Evolutionary conservation across 257 asterid species (phyloP), one percentile per base, ranked within the genome.

Genomic region (Plectranthus barbatus): DNA sequence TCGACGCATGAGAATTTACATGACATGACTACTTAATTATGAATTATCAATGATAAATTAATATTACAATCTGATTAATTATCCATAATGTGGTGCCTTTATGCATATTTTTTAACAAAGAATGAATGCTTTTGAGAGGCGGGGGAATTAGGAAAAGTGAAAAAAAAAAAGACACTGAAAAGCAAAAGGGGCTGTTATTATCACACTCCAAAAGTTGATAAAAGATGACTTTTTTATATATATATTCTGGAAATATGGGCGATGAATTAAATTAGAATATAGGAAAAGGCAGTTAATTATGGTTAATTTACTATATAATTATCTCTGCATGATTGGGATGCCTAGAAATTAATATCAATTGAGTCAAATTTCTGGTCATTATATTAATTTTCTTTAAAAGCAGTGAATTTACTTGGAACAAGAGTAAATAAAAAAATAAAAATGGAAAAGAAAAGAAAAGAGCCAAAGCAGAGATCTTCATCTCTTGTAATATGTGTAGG

Each of bases 401-500:
- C 46, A 50, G 18, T 24, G 44, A 57, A 47, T 26, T 62, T 21
- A 41, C 6, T 5, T 20, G 53, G 39, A 64, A 56, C 31, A 42
- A 14, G 26, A 19, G 21, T n/a, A n/a, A n/a, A n/a, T n/a, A n/a
- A n/a, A 15, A 8, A 34, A 39, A 3, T 31, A 34, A 54, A 12
- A 21, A 24, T 12, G 18, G 4, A 33, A 45, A 31, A 37, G n/a
- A 47, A 60, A 64, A 46, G 36, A 12, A 64, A 62, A 51, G 64
- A 12, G 60, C 20, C 70, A 69, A 69, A 58, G 17, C 6, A 54
- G 64, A 69, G 73, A 74, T 74, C 44, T 64, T 62, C 18, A 0
- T 50, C 67, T 68, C 56, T 64, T 18, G 72, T 41, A 61, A 48
- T 69, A 11, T 64, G 73, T 69, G 76, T 19, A 48, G 21, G 17